Evolutionary conservation across 768 basidiomycete species (phyloP).

Genomic region (Lactifluus subvellereus): DNA sequence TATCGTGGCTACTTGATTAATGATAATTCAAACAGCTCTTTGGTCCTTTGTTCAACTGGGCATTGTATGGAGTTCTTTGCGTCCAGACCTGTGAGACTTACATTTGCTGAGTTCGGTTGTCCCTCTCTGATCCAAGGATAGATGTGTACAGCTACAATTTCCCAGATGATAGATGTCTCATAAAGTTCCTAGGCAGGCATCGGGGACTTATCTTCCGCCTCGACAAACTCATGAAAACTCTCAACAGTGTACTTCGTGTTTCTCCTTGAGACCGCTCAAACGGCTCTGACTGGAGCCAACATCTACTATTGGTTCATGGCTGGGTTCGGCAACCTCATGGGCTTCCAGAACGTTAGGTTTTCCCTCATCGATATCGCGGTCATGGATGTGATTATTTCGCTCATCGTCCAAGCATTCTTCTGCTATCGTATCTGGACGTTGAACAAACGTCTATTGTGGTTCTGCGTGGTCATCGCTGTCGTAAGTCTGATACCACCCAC

Average conservation of each 20-base stretch:
- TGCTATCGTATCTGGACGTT: constrained; percentile 15
- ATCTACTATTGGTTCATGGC: constrained; percentile 18
- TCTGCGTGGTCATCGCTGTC: not conserved
- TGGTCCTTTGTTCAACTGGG: not conserved
- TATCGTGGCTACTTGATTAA: not conserved
- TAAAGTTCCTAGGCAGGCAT: constrained; percentile 2
- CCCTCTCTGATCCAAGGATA: not conserved
- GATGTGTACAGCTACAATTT: constrained; percentile 18
- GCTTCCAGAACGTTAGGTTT: not conserved
- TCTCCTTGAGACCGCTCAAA: constrained; percentile 10
- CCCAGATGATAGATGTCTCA: not conserved
- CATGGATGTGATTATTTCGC: constrained; percentile 8
- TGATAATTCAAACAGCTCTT: not conserved
- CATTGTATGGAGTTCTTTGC: not conserved
- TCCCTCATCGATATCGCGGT: constrained; percentile 7
- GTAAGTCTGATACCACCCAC: not conserved
- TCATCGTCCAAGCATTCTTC: constrained; percentile 15
- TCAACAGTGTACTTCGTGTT: constrained; percentile 8
- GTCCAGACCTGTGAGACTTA: not conserved
- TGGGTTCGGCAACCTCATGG: constrained; percentile 1
- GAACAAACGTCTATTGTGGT: constrained; percentile 7
- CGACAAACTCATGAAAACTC: not conserved
- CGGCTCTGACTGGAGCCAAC: constrained; percentile 8
- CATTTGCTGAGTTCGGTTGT: too few relatives aligned
- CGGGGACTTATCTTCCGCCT: not conserved